Evolutionary conservation across 2,329 filamentous ascomycete genomes (phyloP).

Genomic region (Teratosphaeria nubilosa): DNA sequence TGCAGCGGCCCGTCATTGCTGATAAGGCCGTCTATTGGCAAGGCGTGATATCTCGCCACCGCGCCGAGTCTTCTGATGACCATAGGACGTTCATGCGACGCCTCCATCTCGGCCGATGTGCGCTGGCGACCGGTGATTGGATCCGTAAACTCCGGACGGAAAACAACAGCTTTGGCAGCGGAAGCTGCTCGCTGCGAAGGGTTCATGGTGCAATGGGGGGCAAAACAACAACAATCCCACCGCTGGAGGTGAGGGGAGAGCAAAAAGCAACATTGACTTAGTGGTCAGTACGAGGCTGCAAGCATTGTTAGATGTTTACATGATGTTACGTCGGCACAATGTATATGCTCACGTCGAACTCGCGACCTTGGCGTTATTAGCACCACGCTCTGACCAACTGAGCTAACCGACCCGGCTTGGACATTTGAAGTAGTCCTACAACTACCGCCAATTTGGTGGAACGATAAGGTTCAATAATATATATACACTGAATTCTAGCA

Average conservation of each 20-base stretch:
- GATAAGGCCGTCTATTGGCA: neutral
- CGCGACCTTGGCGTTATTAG: conserved; percentile 2
- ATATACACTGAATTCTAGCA: too few species aligned
- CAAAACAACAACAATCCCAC: too few species aligned
- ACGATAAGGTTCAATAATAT: too few species aligned
- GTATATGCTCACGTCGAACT: conserved; percentile 5
- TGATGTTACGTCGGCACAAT: too few species aligned
- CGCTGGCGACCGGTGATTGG: neutral
- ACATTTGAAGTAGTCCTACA: neutral
- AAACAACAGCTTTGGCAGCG: neutral
- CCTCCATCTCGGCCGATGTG: neutral
- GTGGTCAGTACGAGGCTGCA: neutral
- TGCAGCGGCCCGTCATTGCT: neutral
- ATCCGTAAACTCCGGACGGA: neutral
- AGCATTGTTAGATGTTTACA: neutral
- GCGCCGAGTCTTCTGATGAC: neutral
- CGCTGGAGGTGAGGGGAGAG: too few species aligned
- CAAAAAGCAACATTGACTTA: neutral
- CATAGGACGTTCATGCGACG: neutral
- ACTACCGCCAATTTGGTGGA: neutral
- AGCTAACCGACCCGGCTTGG: neutral
- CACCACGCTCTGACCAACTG: conserved; percentile 1
- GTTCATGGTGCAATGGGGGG: too few species aligned
- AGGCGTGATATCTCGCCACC: neutral
- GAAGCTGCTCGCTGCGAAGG: too few species aligned